Base-by-base conservation (phyloP, 2,329 filamentous ascomycete genomes). In the Fusarium sp. region DNA sequence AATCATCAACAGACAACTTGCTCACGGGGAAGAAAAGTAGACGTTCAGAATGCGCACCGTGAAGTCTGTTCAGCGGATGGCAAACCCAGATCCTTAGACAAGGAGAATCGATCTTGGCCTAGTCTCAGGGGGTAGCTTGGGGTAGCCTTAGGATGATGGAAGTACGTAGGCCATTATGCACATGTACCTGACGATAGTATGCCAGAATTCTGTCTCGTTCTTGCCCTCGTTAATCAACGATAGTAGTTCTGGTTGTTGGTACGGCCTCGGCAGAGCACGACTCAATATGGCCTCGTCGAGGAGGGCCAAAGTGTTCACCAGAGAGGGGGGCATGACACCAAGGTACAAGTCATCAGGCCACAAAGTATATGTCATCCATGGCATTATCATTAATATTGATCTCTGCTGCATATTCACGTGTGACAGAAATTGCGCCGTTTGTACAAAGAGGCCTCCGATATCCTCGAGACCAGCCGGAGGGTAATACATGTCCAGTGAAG, bases 311-410 rank as follows among this genome's bases (percentile, higher is more conserved):
- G 3, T 14, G 47, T 31, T 54, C 27, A n/a, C 6, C 2, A 20
- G 11, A 16, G 27, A 31, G 29, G n/a, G 20, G 29, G 7, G 5
- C 7, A 54, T 54, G 27, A 7, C 50, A 13, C n/a, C 27, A 8
- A 22, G 29, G 27, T 14, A 54, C 27, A 33, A n/a, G 18, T 4
- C 27, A 52, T n/a, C 22, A 42, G 50, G 47, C 29, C 18, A 62
- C 16, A 63, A 45, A 27, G 40, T 50, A 40, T 60, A 62, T 35
- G 68, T 75, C 77, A 69, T 78, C 60, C 71, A 76, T 73, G 66
- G 68, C 77, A 77, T 79, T 79, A 79, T 79, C 77, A 78, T 78
- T 78, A 78, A 67, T 62, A 64, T 71, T 50, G 65, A 65, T 74
- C 56, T 57, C 66, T 45, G 29, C 47, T 66, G 64, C 70, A 74